Percentiles rank a stretch among this genome's conserved stretches.
These are phyloP conservation scores for Boletus sp. DNA, from an alignment of 1,284 basidiomycete species.

Conservation along the genomic window DNA sequence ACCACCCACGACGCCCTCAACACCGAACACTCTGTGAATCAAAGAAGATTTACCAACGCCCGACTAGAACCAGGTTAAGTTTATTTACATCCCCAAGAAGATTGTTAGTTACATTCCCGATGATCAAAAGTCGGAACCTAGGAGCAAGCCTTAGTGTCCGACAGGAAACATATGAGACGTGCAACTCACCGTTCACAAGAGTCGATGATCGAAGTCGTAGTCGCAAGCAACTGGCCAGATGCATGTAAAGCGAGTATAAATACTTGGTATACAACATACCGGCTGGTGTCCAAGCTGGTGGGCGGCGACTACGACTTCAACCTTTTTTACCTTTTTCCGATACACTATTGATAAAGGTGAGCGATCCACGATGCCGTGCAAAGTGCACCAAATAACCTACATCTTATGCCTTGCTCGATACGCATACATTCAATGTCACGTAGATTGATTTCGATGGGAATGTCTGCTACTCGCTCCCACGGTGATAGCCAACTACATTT, in stretches of 20 bases:
- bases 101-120: too few relatives aligned
- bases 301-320: slow-evolving; percentile 12
- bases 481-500: not conserved
- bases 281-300: too few relatives aligned
- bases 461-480: not conserved
- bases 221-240: slow-evolving; percentile 2
- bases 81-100: too few relatives aligned
- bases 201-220: slow-evolving; percentile 1
- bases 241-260: not conserved
- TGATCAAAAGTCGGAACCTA: slow-evolving; percentile 20
- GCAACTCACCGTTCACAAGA: slow-evolving; percentile 6
- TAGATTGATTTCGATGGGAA: slow-evolving; percentile 5
- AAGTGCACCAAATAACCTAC: slow-evolving; percentile 8
- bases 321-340: slow-evolving; percentile 8
- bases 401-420: slow-evolving; percentile 3
- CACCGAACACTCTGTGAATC: slow-evolving; percentile 14
- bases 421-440: slow-evolving; percentile 2
- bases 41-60: slow-evolving; percentile 21
- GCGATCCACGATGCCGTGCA: not conserved
- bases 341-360: slow-evolving; percentile 4
- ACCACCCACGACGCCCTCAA: slow-evolving; percentile 11
- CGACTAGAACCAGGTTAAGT: slow-evolving; percentile 5
- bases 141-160: not conserved
- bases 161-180: not conserved
- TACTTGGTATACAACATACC: slow-evolving; percentile 1